Base-by-base conservation (phyloP, 2,329 filamentous ascomycete genomes). In the Pseudopithomyces chartarum region DNA sequence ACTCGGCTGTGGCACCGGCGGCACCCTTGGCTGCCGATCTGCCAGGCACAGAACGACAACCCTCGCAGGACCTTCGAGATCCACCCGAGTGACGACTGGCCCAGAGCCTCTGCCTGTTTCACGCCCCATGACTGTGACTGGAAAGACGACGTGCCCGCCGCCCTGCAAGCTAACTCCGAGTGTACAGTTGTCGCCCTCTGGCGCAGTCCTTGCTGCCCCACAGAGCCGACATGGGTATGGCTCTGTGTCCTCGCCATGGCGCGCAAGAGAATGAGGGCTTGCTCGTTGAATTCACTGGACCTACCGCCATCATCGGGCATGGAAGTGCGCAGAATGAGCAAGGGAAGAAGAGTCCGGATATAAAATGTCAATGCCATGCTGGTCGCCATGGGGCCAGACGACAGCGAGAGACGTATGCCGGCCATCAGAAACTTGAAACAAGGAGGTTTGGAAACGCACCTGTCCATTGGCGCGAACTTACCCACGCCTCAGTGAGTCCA, bases 351-450 rank as follows among this genome's bases (percentile, higher is more conserved):
- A 55, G 57, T 29, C 62, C 39, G 38, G 55, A 65, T 71, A 71
- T 71, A 71, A 72, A 70, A 62, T 62, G 57, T 63, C 58, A 58
- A 69, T 67, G 60, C 57, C 55, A 62, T 57, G 64, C 64, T 60
- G 59, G 63, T 55, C 59, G 55, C 58, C 56, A 59, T 56, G 64
- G 62, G 55, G 58, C 57, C 54, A 64, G 56, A 62, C 52, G 61
- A 69, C 59, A 71, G 60, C 69, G 60, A 72, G 64, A 63, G 67
- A 58, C 58, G 60, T 57, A 63, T 62, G 54, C 60, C 57, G 61
- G 58, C 64, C 59, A 71, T 59, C 62, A 61, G 43, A 65, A 70
- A 69, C 68, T 61, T 74, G 73, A 76, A 76, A 76, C 73, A 73
- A 61, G 66, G 62, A 63, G 61, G 54, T 62, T 63, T 60, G 58